phyloP scores from a whole-genome alignment of 345 rosid species.

The Cardiospermum halicacabum region DNA sequence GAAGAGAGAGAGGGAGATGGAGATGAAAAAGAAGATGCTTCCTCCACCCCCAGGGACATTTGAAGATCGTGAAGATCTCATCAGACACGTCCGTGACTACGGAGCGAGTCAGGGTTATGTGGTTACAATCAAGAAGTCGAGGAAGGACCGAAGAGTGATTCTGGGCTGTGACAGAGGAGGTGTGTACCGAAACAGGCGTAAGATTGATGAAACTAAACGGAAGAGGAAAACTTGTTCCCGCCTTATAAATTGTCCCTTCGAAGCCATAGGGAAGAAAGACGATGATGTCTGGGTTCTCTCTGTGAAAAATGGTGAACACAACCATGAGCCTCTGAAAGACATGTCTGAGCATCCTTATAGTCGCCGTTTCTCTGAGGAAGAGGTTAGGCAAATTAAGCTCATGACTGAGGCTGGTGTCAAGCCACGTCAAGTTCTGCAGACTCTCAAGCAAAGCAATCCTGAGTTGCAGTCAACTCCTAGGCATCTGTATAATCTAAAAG shows the following conservation, averaged over 20 bases:
- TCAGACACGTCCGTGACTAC: conserved; percentile 36
- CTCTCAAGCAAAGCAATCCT: conserved; percentile 41
- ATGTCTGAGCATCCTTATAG: conserved; percentile 51
- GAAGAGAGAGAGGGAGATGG: conserved; percentile 19
- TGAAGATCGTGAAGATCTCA: conserved; percentile 38
- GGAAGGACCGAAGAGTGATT: conserved; percentile 43
- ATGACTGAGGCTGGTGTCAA: conserved; percentile 48
- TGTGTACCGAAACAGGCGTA: conserved; percentile 42
- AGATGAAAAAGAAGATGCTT: conserved; percentile 36
- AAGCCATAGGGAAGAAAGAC: conserved; percentile 40
- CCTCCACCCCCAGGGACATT: conserved; percentile 36
- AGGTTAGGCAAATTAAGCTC: conserved; percentile 36
- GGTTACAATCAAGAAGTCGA: conserved; percentile 46
- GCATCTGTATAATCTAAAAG: conserved; percentile 47
- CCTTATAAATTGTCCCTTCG: conserved; percentile 47
- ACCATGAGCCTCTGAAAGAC: conserved; percentile 41
- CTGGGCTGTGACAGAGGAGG: conserved; percentile 55
- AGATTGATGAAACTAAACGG: conserved; percentile 43
- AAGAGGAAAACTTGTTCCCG: conserved; percentile 44
- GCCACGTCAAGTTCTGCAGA: conserved; percentile 43
- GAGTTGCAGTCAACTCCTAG: conserved; percentile 46
- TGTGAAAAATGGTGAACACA: conserved; percentile 35
- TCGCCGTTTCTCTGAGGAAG: conserved; percentile 44
- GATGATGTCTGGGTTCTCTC: conserved; percentile 38
- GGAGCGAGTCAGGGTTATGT: conserved; percentile 45